Evolutionary conservation across 1,139 yeast species (phyloP), one percentile per base, ranked within the genome.

Genomic region (Hanseniaspora gamundiae): DNA sequence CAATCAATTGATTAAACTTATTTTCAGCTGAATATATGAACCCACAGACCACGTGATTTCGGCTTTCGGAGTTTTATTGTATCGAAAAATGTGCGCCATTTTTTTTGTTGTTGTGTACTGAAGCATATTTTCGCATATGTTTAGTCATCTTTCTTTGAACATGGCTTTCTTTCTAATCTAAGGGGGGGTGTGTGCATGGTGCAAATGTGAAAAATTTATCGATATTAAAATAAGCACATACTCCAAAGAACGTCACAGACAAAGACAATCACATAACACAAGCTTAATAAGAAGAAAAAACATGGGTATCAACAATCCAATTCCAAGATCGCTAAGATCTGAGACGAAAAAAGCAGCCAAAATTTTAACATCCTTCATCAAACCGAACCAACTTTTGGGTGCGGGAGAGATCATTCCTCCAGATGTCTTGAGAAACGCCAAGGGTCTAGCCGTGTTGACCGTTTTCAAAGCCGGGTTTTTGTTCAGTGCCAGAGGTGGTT

Each of bases 291-390:
- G 16, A 28, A 4, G 8, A 28, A 42, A 16, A 16, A 49, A 44
- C 35, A 76, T 78, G 83, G 85, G 84, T 50, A 73, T 91, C 62
- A 91, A 88, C 66, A 91, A 91, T 73, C 98, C 98, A 39, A 76
- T 91, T 52, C 98, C 98, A 47, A 73, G 94, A 64, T 82, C 93
- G 59, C 73, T 91, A 59, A 80, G 77, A 59, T 78, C 80, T 62
- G 98, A 91, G 68, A 77, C 91, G 46, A 80, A 74, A 59, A 91
- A 91, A 67, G 97, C 96, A n/a, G 97, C 97, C 22, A 85, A 86
- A 59, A 78, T 88, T 49, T 76, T 91, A 46, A 73, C 95, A 2
- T 82, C 94, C 27, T 91, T 91, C 57, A 74, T 91, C 56, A 88
- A 88, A 63, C 97, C 97, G n/a, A 88, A 91, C 65, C 97, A 88